Percentiles rank a stretch among this genome's conserved stretches.
phyloP scores from a whole-genome alignment of 306 rosid genomes.

The Purshia tridentata region DNA sequence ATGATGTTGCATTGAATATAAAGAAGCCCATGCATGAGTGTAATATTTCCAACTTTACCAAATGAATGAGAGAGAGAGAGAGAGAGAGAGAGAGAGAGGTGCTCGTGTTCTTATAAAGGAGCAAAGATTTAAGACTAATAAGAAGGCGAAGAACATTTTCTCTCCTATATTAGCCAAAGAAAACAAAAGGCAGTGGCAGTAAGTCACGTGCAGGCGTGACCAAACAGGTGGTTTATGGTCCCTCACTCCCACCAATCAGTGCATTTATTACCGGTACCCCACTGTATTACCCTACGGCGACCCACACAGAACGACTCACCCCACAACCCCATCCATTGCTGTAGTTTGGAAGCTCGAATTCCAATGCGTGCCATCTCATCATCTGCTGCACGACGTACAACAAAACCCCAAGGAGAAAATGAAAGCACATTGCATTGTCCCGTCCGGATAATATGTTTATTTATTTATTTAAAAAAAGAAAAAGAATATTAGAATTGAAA shows the following conservation, averaged over 20 bases:
- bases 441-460: background rate
- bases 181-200: conserved; percentile 9
- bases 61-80: too few relatives aligned
- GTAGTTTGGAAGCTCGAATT: background rate
- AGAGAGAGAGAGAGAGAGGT: background rate
- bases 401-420: conserved; percentile 1
- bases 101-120: background rate
- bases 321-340: background rate
- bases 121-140: background rate
- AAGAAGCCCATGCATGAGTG: too few relatives aligned
- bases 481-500: background rate
- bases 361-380: background rate
- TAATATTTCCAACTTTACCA: too few relatives aligned
- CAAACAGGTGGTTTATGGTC: conserved; percentile 5
- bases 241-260: conserved; percentile 24
- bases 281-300: conserved; percentile 7
- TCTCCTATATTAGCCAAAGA: too few relatives aligned
- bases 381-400: background rate
- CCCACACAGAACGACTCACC: background rate
- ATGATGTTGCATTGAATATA: too few relatives aligned
- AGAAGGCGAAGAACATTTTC: background rate
- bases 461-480: background rate
- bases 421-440: conserved; percentile 12
- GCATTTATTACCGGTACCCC: conserved; percentile 7
- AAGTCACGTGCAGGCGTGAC: conserved; percentile 32